A percentile compares a stretch with the other conserved stretches of the same genome.
Conservation (phyloP, 495 filamentous ascomycete species). For the Aspergillus sparsus region DNA sequence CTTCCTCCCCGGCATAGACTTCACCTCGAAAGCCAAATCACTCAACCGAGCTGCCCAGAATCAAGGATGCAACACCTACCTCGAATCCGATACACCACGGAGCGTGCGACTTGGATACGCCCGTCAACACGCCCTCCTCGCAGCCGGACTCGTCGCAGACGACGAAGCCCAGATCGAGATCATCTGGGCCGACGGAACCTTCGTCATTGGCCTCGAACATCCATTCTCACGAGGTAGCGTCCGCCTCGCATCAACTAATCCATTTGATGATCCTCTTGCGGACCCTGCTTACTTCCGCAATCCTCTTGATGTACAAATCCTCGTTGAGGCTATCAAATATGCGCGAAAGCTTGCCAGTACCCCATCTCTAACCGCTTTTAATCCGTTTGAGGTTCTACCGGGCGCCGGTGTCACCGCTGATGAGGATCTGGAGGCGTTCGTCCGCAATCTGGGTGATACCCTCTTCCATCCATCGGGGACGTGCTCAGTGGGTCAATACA, state of each 20-base stretch:
- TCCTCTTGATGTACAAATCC: constrained; percentile 1
- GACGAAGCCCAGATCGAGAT: constrained; percentile 14
- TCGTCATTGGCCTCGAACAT: constrained; percentile 7
- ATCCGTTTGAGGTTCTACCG: background rate
- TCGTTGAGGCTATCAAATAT: constrained; percentile 3
- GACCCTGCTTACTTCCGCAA: constrained; percentile 1
- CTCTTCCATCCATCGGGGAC: constrained; percentile 5
- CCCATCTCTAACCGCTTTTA: background rate
- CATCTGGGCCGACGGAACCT: constrained; percentile 12
- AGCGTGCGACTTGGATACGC: constrained; percentile 7
- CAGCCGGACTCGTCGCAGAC: background rate
- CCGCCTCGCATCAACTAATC: background rate
- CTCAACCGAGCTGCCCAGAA: background rate
- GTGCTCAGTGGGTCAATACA: background rate
- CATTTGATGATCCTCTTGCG: background rate
- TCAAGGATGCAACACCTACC: background rate
- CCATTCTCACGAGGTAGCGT: constrained; percentile 11
- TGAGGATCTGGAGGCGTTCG: background rate
- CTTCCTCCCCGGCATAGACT: constrained; percentile 8
- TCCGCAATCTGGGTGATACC: background rate
- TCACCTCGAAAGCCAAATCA: background rate
- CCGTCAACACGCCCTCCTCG: constrained; percentile 3
- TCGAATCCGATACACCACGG: background rate
- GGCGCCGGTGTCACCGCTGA: background rate
- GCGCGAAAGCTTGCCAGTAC: background rate